These are phyloP conservation scores for Hypoxylon sp. DNA, from an alignment of 2,329 filamentous ascomycete genomes.

Conservation along the genomic window DNA sequence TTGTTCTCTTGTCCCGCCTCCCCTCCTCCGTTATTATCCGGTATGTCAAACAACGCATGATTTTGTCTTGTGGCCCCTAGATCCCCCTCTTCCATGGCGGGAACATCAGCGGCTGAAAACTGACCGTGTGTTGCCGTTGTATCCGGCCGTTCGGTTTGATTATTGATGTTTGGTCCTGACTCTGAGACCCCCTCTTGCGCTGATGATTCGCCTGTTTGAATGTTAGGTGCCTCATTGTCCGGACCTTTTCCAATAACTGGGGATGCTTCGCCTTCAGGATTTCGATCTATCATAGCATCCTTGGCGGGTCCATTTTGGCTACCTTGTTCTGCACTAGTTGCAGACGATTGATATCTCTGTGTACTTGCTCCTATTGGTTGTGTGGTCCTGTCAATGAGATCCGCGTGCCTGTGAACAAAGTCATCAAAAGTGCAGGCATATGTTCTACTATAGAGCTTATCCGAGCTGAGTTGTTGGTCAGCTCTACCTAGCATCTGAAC, in stretches of 20 bases:
- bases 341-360: not conserved
- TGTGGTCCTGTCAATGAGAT: not conserved
- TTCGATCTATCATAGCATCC: not conserved
- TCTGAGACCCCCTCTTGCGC: not conserved
- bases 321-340: not conserved
- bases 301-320: not conserved
- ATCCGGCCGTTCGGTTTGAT: not conserved
- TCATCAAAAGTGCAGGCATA: slow-evolving; percentile 14
- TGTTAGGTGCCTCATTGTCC: not conserved
- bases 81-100: not conserved
- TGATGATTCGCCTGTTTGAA: not conserved
- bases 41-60: not conserved
- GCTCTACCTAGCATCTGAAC: slow-evolving; percentile 2
- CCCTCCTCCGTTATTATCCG: not conserved
- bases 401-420: slow-evolving; percentile 5
- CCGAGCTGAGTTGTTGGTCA: not conserved
- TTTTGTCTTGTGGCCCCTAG: not conserved
- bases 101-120: not conserved
- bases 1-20: not conserved
- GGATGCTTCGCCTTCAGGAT: not conserved
- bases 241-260: not conserved
- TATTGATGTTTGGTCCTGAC: not conserved
- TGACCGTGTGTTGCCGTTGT: not conserved
- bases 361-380: not conserved
- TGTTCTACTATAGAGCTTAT: slow-evolving; percentile 4